phyloP scores from a whole-genome alignment of 345 rosid species.

The Eucalyptus tenuipes region DNA sequence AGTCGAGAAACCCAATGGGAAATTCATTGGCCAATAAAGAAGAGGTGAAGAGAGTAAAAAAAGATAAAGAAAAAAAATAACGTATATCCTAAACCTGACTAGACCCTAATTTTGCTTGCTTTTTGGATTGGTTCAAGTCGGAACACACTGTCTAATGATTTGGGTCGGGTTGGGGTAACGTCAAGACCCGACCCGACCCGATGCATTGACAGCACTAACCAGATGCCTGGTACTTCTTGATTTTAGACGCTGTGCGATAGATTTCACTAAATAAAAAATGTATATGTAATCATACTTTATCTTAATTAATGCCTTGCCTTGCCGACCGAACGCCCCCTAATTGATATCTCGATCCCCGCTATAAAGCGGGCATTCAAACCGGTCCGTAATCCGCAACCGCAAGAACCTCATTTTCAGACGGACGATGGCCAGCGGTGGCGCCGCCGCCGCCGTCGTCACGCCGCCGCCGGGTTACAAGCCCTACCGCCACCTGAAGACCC shows the following conservation, averaged over 20 bases:
- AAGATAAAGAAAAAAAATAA: too few species aligned
- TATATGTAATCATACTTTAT: background rate
- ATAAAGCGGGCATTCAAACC: background rate
- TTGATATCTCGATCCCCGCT: background rate
- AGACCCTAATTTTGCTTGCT: too few species aligned
- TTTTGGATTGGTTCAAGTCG: accelerated
- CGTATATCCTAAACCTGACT: accelerated
- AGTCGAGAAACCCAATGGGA: too few species aligned
- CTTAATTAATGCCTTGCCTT: background rate
- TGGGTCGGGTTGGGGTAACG: too few species aligned
- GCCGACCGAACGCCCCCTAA: background rate
- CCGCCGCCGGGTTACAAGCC: conserved; percentile 30
- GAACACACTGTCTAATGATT: accelerated
- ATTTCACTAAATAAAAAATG: background rate
- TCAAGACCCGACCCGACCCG: too few species aligned
- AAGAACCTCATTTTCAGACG: background rate
- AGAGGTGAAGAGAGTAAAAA: too few species aligned
- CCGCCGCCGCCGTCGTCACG: background rate
- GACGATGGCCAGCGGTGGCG: conserved; percentile 3
- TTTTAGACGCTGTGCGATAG: too few species aligned
- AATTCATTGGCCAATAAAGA: too few species aligned
- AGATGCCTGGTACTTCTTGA: too few species aligned
- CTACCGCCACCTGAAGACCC: conserved; percentile 53
- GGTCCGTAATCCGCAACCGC: background rate
- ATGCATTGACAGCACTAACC: too few species aligned